Evolutionary conservation across 257 asterid genomes (phyloP).

Genomic region (Verbena officinalis): DNA sequence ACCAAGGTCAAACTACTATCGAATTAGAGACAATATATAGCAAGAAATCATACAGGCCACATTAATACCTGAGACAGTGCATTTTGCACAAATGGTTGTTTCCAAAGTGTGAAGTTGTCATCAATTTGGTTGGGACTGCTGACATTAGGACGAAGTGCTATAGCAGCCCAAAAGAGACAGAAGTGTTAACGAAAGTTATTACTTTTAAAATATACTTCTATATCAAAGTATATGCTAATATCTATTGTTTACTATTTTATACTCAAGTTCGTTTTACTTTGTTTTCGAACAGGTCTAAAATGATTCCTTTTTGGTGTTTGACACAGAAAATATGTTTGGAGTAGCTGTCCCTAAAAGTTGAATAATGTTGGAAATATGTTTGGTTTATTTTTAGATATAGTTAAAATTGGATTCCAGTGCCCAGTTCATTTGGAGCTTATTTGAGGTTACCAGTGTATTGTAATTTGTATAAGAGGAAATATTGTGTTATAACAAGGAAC

Average conservation of each 20-base stretch:
- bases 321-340: not conserved
- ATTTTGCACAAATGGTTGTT: conserved; percentile 74
- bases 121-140: conserved; percentile 66
- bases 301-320: not conserved
- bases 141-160: conserved; percentile 93
- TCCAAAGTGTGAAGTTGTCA: conserved; percentile 88
- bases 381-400: conserved; percentile 11
- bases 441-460: not conserved
- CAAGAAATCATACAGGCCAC: conserved; percentile 22
- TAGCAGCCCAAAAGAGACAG: conserved; percentile 37
- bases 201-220: conserved; percentile 16
- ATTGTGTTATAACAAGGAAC: not conserved
- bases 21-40: conserved; percentile 18
- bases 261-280: conserved; percentile 1
- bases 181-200: conserved; percentile 22
- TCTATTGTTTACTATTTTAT: conserved; percentile 11
- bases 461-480: not conserved
- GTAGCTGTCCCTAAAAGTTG: conserved; percentile 4
- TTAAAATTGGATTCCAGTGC: not conserved
- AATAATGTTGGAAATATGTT: not conserved
- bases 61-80: conserved; percentile 79
- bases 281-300: not conserved
- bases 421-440: not conserved
- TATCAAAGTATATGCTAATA: conserved; percentile 4
- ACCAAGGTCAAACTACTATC: conserved; percentile 30